phyloP scores from a whole-genome alignment of 2,329 filamentous ascomycete genomes.

The Parafenestella ontariensis region DNA sequence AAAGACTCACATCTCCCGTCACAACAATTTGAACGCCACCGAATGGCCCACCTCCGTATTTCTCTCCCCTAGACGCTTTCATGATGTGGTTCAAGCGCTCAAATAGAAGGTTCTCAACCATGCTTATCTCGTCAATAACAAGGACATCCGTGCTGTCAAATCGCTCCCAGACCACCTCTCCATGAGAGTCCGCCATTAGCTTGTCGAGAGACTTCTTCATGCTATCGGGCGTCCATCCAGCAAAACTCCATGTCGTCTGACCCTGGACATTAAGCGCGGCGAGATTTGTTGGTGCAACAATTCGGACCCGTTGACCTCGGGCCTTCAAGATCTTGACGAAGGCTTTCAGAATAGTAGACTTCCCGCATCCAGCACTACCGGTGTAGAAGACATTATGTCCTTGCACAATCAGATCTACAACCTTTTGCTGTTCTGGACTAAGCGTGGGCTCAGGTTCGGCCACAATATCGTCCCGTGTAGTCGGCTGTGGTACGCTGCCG shows the following conservation, averaged over 20 bases:
- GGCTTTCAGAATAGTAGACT: constrained; percentile 62
- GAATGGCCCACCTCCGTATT: constrained; percentile 37
- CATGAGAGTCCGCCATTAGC: constrained; percentile 43
- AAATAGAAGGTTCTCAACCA: constrained; percentile 65
- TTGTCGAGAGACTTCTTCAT: constrained; percentile 53
- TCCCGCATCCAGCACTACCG: constrained; percentile 67
- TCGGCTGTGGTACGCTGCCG: neutral
- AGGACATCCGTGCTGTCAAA: constrained; percentile 60
- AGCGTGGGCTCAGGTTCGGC: constrained; percentile 38
- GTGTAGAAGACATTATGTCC: constrained; percentile 69
- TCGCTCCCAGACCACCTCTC: constrained; percentile 45
- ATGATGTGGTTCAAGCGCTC: constrained; percentile 58
- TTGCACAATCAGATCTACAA: constrained; percentile 60
- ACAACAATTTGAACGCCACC: constrained; percentile 63
- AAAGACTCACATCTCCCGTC: constrained; percentile 57
- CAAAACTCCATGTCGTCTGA: constrained; percentile 63
- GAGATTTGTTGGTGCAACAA: constrained; percentile 67
- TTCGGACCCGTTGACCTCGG: constrained; percentile 52
- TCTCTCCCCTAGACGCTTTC: constrained; percentile 46
- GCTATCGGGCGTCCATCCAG: constrained; percentile 61
- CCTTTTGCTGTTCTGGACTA: constrained; percentile 56
- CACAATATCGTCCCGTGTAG: neutral
- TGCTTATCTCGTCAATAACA: constrained; percentile 71
- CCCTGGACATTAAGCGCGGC: constrained; percentile 66
- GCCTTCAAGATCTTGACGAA: constrained; percentile 52